Evolutionary conservation across 805 yeast genomes (phyloP).

Genomic region (Allodekkera sacchari): DNA sequence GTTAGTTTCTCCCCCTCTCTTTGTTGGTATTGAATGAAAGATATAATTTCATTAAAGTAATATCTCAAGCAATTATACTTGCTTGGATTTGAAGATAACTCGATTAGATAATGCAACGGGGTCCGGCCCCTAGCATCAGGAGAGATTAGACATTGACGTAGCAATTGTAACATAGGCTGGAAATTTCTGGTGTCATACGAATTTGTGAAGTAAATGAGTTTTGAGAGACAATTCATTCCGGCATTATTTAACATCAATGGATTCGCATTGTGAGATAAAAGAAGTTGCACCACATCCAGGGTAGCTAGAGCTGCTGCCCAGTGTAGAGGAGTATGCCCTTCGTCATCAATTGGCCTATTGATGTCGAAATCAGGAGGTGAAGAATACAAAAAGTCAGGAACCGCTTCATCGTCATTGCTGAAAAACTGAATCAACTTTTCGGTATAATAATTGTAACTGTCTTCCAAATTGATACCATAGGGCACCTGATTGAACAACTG

Average conservation of each 20-base stretch:
- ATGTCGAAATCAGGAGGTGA: conserved; percentile 61
- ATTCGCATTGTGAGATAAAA: conserved; percentile 53
- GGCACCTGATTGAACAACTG: conserved; percentile 4
- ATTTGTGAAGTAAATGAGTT: conserved; percentile 63
- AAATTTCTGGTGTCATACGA: conserved; percentile 59
- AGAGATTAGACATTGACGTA: conserved; percentile 58
- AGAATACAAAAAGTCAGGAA: conserved; percentile 32
- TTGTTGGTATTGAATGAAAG: conserved; percentile 22
- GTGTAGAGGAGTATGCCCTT: conserved; percentile 74
- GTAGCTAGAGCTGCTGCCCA: conserved; percentile 84
- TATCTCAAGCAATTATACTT: conserved; percentile 44
- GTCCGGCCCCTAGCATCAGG: conserved; percentile 68
- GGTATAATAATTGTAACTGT: conserved; percentile 33
- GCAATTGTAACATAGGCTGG: conserved; percentile 45
- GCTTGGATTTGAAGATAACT: conserved; percentile 35
- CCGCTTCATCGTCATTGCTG: conserved; percentile 35
- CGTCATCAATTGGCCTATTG: conserved; percentile 64
- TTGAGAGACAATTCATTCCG: conserved; percentile 66
- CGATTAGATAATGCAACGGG: conserved; percentile 63
- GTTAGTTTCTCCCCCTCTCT: conserved; percentile 20
- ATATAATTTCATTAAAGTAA: conserved; percentile 34
- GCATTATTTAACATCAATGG: conserved; percentile 41
- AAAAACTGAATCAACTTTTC: conserved; percentile 41
- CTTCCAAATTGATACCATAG: conserved; percentile 19
- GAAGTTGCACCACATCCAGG: conserved; percentile 45